phyloP scores from a whole-genome alignment of 2,329 filamentous ascomycete species.

The Paecilomyces niveus region DNA sequence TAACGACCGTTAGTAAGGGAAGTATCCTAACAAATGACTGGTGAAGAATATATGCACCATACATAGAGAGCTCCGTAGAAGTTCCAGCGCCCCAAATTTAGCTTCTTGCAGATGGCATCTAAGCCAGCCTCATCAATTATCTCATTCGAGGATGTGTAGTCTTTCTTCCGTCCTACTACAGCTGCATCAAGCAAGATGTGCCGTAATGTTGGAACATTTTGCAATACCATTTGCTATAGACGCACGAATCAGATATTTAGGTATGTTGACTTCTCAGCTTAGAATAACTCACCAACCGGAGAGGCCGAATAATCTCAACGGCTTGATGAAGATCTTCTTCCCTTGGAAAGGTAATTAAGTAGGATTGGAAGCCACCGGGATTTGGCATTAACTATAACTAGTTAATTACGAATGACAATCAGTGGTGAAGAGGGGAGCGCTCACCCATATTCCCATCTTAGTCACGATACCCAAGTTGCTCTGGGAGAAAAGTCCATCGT shows the following conservation, averaged over 20 bases:
- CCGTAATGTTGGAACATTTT: constrained; percentile 38
- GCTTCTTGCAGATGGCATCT: constrained; percentile 33
- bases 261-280: neutral
- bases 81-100: constrained; percentile 42
- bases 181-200: neutral
- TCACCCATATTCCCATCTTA: constrained; percentile 45
- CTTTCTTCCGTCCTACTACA: neutral
- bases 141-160: constrained; percentile 6
- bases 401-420: neutral
- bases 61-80: constrained; percentile 41
- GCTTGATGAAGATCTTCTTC: constrained; percentile 43
- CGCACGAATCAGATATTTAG: constrained; percentile 14
- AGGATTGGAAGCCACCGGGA: constrained; percentile 42
- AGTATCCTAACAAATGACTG: neutral
- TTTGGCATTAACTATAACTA: constrained; percentile 42
- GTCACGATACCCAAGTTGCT: constrained; percentile 47
- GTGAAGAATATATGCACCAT: neutral
- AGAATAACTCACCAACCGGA: constrained; percentile 15
- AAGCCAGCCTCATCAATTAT: constrained; percentile 34
- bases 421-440: neutral
- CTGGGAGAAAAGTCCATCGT: constrained; percentile 45
- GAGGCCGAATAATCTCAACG: constrained; percentile 30
- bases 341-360: constrained; percentile 39
- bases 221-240: constrained; percentile 32
- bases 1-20: neutral